phyloP scores from a whole-genome alignment of 805 yeast species.

The Monosporozyma siamensis region DNA sequence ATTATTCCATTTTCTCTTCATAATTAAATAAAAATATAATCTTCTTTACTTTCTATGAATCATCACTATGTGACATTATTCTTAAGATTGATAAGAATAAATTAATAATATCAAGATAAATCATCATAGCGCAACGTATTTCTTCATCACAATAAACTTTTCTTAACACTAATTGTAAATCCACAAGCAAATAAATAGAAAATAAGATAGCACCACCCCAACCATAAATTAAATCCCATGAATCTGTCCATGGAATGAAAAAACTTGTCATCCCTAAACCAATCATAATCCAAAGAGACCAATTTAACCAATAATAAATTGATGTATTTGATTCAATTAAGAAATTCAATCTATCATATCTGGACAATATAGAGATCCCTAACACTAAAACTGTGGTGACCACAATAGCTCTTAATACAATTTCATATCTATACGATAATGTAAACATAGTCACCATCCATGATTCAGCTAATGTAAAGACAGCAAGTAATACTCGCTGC shows the following conservation, averaged over 20 bases:
- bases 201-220: slow-evolving; percentile 68
- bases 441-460: slow-evolving; percentile 62
- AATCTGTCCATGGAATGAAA: slow-evolving; percentile 49
- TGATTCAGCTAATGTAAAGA: slow-evolving; percentile 69
- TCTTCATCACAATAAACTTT: slow-evolving; percentile 76
- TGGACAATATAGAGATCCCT: slow-evolving; percentile 70
- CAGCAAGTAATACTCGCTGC: slow-evolving; percentile 42
- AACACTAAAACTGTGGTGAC: slow-evolving; percentile 61
- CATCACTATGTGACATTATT: slow-evolving; percentile 34
- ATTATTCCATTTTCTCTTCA: too few relatives aligned
- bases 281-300: slow-evolving; percentile 56
- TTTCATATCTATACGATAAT: slow-evolving; percentile 49
- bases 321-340: slow-evolving; percentile 29
- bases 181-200: slow-evolving; percentile 62
- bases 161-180: slow-evolving; percentile 72
- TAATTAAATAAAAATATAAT: too few relatives aligned
- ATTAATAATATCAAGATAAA: slow-evolving; percentile 77
- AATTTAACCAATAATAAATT: slow-evolving; percentile 32
- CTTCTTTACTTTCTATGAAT: slow-evolving; percentile 8
- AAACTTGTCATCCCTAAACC: slow-evolving; percentile 58
- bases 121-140: slow-evolving; percentile 64
- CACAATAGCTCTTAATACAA: slow-evolving; percentile 61
- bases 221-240: slow-evolving; percentile 58
- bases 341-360: slow-evolving; percentile 43
- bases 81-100: slow-evolving; percentile 69